Percentiles rank a stretch among this genome's conserved stretches.
These are phyloP conservation scores for Phialemoniopsis sp. DNA, from an alignment of 2,329 filamentous ascomycete genomes.

Conservation along the genomic window DNA sequence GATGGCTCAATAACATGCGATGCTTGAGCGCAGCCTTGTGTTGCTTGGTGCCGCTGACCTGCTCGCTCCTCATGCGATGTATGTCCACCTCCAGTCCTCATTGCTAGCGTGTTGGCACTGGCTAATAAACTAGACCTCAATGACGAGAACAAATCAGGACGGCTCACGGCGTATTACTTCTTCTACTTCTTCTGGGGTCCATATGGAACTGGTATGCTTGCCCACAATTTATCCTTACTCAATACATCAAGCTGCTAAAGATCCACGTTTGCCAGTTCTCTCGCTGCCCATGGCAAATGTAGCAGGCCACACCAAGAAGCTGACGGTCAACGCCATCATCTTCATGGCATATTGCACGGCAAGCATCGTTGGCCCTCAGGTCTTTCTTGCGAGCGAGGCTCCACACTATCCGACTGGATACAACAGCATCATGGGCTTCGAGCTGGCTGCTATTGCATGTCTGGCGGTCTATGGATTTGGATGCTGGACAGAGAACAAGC, in stretches of 20 bases:
- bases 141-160: constrained; percentile 20
- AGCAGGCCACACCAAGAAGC: constrained; percentile 5
- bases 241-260: too few species aligned
- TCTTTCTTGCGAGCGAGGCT: constrained; percentile 1
- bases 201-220: constrained; percentile 23
- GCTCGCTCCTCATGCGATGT: not conserved
- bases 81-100: not conserved
- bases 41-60: constrained; percentile 22
- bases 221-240: too few species aligned
- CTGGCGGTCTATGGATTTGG: constrained; percentile 36
- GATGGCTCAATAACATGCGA: constrained; percentile 11
- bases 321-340: constrained; percentile 1
- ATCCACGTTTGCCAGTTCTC: too few species aligned
- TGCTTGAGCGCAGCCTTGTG: constrained; percentile 19
- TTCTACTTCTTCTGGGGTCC: constrained; percentile 27
- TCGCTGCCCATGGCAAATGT: constrained; percentile 5
- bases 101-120: too few species aligned
- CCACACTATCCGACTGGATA: constrained; percentile 38
- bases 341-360: constrained; percentile 1
- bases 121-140: not conserved
- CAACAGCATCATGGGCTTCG: constrained; percentile 49
- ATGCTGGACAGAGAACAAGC: constrained; percentile 38
- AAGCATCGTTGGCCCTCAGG: constrained; percentile 1
- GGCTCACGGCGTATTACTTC: constrained; percentile 29
- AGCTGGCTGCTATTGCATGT: too few species aligned